Base-by-base conservation (phyloP, 768 basidiomycete genomes). In the Leucosporidium creatinivorum region DNA sequence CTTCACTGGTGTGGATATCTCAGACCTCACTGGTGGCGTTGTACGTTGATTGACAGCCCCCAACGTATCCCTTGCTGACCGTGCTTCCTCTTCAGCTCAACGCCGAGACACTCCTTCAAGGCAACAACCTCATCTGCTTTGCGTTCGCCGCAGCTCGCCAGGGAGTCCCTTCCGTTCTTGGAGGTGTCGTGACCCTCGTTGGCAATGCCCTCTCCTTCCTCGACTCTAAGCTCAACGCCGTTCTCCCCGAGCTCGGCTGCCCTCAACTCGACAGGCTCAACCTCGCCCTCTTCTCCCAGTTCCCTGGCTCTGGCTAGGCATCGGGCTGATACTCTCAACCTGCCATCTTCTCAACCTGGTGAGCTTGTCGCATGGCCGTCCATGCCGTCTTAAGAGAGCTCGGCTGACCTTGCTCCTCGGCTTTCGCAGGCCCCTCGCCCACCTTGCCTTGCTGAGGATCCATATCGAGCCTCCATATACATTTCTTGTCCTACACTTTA, bases 61-160 rank as follows among this genome's bases (percentile, higher is more conserved):
- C n/a, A n/a, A n/a, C n/a, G n/a, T n/a, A n/a, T n/a, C n/a, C n/a
- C n/a, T 4, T 3, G 28, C 28, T 57, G 8, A 21, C 31, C n/a
- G n/a, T 30, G 19, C 18, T 21, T 36, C 33, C 33, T 36, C 7
- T 33, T 15, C 56, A 57, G 56, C 33, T 57, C 30, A 57, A 57
- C 56, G 56, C 56, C 56, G 30, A 15, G 19, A 31, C 28, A 3
- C 56, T 57, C n/a, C 28, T 57, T 36, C 56, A 57, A 36, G 56
- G 56, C 13, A 57, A 57, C 56, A 57, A 57, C 56, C 30, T 33
- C 56, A 15, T 57, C 18, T 57, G 56, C 30, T 57, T 57, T 30
- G 56, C 30, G 3, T 57, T 31, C 17, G 56, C 30, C 30, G 56
- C 56, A 12, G 56, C 56, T 4, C 28, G 56, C 7, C 17, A 15